Base-by-base conservation (phyloP, 2,329 filamentous ascomycete genomes). In the Arthrobotrys musiformis region DNA sequence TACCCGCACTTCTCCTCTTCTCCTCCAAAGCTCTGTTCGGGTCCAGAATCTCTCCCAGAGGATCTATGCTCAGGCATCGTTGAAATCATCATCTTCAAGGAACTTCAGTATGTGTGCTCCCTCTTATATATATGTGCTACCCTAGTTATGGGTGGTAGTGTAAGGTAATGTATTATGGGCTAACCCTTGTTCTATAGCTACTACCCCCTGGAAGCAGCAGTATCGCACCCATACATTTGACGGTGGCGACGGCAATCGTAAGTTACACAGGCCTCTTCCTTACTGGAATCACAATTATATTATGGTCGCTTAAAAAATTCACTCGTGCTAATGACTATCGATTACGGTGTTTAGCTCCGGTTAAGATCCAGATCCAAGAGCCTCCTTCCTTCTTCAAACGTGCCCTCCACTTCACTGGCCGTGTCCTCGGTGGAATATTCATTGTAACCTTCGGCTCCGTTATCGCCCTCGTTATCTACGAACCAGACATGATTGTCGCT, bases 311-410 rank as follows among this genome's bases (percentile, higher is more conserved):
- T 22, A n/a, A n/a, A n/a, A n/a, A n/a, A n/a, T 19, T 26, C 26
- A 35, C 26, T 7, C 26, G 9, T 52, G 37, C 30, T 68, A 28
- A 69, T 33, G 15, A 19, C 56, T 11, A 26, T 24, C 17, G 17
- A 30, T 30, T 17, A 35, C 60, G n/a, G n/a, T 52, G 6, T 26
- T 15, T 58, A 76, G 72, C 72, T 22, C 72, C 72, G 13, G 72
- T 76, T 30, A 76, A 76, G 37, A 69, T 76, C 56, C 72, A 76
- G 58, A 76, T 76, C 4, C 72, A 76, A 46, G 72, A 76, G 42
- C 72, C 63, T n/a, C 72, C 72, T 11, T 76, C 72, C 15, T n/a
- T 76, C 37, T 58, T 76, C 30, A 63, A 22, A 13, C 64, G 72
- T 30, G 40, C 50, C 15, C 50, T 76, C 22, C 63, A 48, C 26